Evolutionary conservation across 2,329 filamentous ascomycete species (phyloP), one percentile per base, ranked within the genome.

Genomic region (Fusarium coffeatum): DNA sequence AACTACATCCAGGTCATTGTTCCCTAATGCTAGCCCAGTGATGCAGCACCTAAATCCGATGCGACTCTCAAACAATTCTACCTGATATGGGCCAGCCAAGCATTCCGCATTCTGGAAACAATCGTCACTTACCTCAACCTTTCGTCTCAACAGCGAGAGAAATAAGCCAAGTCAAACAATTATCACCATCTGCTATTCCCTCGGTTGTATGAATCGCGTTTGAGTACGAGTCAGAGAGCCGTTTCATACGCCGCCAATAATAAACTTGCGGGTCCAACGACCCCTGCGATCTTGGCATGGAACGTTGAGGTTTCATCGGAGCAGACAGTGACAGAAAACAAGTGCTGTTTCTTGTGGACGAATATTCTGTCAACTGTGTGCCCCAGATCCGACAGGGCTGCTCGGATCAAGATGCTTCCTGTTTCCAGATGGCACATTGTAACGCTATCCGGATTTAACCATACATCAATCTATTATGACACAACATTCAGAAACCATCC

Each of bases 331-430:
- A 55, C 53, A 49, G 18, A 55, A 55, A 28, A 37, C n/a, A n/a
- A n/a, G n/a, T n/a, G n/a, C n/a, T n/a, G n/a, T n/a, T n/a, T n/a
- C n/a, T n/a, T n/a, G n/a, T n/a, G n/a, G n/a, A n/a, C n/a, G n/a
- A 2, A 27, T 27, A 25, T 25, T 28, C 13, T 49, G 53, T 55
- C 43, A 40, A 1, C 2, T 6, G 0, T 6, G 1, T 8, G 12
- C 42, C n/a, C 43, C 18, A 34, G 53, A 49, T 49, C 42, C 10
- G 23, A 37, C 53, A 34, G 30, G 53, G 53, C 22, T 55, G 4
- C 16, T 27, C 53, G 53, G 53, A 55, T 55, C 53, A 34, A 34
- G 32, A 34, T 49, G 42, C 53, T 55, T 55, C 53, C 53, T 49
- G 53, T 55, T 55, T 55, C 53, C 43, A 55, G 45, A 55, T 37